These are phyloP conservation scores for Fusarium sp. DNA, from an alignment of 2,329 filamentous ascomycete species.

Conservation along the genomic window DNA sequence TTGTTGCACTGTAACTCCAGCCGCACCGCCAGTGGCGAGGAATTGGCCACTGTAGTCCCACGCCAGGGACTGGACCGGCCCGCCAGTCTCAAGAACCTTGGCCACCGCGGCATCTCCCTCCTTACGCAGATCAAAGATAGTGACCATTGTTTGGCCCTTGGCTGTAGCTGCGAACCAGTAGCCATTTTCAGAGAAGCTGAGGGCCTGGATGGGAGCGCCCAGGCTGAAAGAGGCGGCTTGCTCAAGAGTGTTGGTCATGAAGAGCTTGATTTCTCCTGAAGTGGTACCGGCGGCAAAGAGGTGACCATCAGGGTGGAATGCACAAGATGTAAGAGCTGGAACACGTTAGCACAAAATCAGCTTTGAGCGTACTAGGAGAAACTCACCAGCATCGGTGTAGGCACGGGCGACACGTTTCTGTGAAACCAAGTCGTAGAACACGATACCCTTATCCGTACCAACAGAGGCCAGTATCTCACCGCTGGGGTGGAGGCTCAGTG, in stretches of 20 bases:
- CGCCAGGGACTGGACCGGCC: constrained; percentile 77
- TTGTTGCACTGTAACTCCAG: constrained; percentile 87
- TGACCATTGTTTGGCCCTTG: constrained; percentile 81
- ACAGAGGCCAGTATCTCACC: constrained; percentile 87
- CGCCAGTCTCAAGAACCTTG: constrained; percentile 89
- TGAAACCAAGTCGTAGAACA: constrained; percentile 83
- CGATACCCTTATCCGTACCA: constrained; percentile 90
- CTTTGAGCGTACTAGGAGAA: neutral
- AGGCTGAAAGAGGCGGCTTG: constrained; percentile 80
- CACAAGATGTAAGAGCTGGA: constrained; percentile 77
- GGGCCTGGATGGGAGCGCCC: constrained; percentile 76
- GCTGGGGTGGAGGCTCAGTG: constrained; percentile 83
- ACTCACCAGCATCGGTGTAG: constrained; percentile 83
- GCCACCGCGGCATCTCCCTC: constrained; percentile 83
- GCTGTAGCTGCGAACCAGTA: constrained; percentile 92
- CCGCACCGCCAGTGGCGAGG: constrained; percentile 82
- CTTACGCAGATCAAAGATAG: constrained; percentile 93
- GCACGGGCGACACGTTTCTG: constrained; percentile 80
- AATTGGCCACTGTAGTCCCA: constrained; percentile 99
- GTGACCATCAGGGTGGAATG: constrained; percentile 98
- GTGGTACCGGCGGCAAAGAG: constrained; percentile 87
- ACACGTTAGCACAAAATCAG: constrained; percentile 6
- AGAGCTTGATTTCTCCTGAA: constrained; percentile 87
- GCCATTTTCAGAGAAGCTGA: constrained; percentile 95
- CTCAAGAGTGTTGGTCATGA: constrained; percentile 84